Evolutionary conservation across 257 asterid genomes (phyloP).

Genomic region (Rubia yunnanensis): DNA sequence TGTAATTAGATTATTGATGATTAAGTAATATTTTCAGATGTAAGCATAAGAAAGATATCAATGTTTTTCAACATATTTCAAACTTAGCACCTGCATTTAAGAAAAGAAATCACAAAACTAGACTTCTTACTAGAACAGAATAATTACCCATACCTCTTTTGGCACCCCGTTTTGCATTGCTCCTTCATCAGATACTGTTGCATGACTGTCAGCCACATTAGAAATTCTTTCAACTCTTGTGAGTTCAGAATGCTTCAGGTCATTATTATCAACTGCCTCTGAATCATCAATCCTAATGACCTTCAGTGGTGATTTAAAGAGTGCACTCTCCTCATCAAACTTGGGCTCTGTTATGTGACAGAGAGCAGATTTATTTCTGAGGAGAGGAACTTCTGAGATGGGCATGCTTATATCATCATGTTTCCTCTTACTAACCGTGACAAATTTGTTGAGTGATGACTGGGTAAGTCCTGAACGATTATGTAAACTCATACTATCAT

Average conservation of each 20-base stretch:
- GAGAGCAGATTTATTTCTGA: conserved; percentile 46
- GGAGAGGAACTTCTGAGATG: conserved; percentile 80
- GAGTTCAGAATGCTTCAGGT: conserved; percentile 28
- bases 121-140: neutral
- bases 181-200: neutral
- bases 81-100: neutral
- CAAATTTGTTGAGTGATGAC: conserved; percentile 66
- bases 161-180: conserved; percentile 16
- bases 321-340: conserved; percentile 24
- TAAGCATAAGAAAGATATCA: neutral
- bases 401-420: conserved; percentile 52
- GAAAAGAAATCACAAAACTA: neutral
- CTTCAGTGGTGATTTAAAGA: conserved; percentile 29
- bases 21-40: conserved; percentile 6
- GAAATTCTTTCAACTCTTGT: conserved; percentile 21
- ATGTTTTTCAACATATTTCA: neutral
- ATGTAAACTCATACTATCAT: conserved; percentile 17
- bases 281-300: conserved; percentile 24
- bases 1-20: conserved; percentile 18
- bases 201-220: neutral
- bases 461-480: conserved; percentile 37
- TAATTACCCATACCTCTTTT: conserved; percentile 33
- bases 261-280: conserved; percentile 17
- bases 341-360: conserved; percentile 29
- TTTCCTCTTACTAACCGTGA: conserved; percentile 71